Evolutionary conservation across 352 stramenopile genomes (phyloP).

Genomic region (Globisporangium uncinulatum): DNA sequence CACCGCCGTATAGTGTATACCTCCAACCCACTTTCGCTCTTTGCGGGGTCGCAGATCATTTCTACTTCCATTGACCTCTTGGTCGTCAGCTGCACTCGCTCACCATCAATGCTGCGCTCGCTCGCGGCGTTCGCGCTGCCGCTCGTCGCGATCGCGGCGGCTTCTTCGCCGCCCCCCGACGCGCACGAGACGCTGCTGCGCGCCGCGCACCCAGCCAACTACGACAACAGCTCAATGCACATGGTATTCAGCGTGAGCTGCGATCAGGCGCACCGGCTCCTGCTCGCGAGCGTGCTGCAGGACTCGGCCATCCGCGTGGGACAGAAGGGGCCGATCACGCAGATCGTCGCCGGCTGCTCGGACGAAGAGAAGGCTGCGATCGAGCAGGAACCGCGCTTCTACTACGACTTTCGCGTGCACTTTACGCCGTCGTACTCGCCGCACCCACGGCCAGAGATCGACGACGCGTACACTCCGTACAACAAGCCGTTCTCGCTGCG

Average conservation of each 20-base stretch:
- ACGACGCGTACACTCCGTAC: conserved; percentile 21
- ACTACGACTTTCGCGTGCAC: conserved; percentile 23
- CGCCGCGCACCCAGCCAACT: conserved; percentile 6
- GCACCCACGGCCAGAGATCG: conserved; percentile 14
- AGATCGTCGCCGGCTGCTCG: conserved; percentile 23
- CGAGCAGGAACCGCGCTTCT: conserved; percentile 13
- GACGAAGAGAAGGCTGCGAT: conserved; percentile 9
- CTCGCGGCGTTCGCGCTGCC: not conserved
- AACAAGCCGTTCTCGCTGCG: conserved; percentile 23
- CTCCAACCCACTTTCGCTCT: no score
- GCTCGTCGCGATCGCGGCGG: not conserved
- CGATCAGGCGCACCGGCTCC: conserved; percentile 12
- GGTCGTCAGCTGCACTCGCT: not conserved
- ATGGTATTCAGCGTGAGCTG: conserved; percentile 27
- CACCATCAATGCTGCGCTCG: not conserved
- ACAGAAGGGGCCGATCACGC: conserved; percentile 22
- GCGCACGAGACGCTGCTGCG: not conserved
- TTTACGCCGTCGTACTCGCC: conserved; percentile 18
- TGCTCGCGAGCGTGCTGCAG: conserved; percentile 18
- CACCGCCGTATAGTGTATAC: no score
- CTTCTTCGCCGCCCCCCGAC: not conserved
- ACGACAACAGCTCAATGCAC: conserved; percentile 16
- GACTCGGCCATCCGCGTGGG: conserved; percentile 16
- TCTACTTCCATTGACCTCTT: not conserved
- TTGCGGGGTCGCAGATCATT: no score